Evolutionary conservation across 2,329 filamentous ascomycete species (phyloP), one percentile per base, ranked within the genome.

Genomic region (Beauveria medogensis): DNA sequence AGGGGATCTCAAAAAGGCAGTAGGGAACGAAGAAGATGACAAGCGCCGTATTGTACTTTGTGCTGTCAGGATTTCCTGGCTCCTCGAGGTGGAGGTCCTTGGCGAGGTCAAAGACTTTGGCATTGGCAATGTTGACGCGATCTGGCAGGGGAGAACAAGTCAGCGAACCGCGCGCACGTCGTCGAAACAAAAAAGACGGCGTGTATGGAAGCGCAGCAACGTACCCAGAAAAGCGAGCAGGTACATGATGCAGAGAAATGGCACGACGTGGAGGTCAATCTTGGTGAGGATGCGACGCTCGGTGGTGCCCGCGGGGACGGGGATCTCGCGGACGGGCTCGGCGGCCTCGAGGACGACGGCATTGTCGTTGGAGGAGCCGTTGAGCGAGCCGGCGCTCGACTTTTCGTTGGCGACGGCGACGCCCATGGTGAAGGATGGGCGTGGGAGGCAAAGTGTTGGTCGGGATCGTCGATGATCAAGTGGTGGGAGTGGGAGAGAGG

Each of bases 21-120:
- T 92, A 93, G 1, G 90, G 89, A 1, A 92, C 82, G 73, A 92
- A 93, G 77, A 93, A 92, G 68, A 92, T 90, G 61, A 87, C 88
- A 63, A 92, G 78, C 1, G 87, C 87, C 16, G 86, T 89, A 72
- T 91, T 92, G 74, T 89, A 92, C 68, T 89, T 76, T 10, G 75
- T 74, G 50, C 77, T 77, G 26, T 80, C 72, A 24, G 92, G 80
- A 4, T 77, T 64, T 5, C 46, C 41, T 5, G 75, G 74, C 48
- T 77, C 77, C 26, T 80, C 72, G 30, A 92, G 80, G 3, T 77
- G 63, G 5, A 93, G 78, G 64, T 92, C 89, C 12, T 78, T 68
- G 28, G 78, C 77, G 16, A 93, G 77, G 46, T 81, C 79, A 64
- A 90, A 90, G 51, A 89, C 79, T 48, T 81, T 83, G 30, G 89